A percentile compares a stretch with the other conserved stretches of the same genome.
Evolutionary conservation across 2,329 filamentous ascomycete species (phyloP).

Genomic region (Cladophialophora psammophila): DNA sequence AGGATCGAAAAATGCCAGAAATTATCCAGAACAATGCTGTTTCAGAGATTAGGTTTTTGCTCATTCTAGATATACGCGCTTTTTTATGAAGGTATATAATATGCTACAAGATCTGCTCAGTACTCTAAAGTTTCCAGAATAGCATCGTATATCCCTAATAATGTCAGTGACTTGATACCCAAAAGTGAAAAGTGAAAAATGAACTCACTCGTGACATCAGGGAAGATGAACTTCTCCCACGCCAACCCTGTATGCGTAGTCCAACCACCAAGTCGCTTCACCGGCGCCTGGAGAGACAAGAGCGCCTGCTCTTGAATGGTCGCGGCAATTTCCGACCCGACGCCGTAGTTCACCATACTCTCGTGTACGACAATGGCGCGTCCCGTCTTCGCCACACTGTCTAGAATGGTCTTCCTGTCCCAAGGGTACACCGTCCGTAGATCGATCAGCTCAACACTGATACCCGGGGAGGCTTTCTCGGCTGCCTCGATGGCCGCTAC

Average conservation of each 20-base stretch:
- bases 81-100: neutral
- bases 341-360: constrained; percentile 86
- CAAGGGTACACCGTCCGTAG: constrained; percentile 88
- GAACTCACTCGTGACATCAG: constrained; percentile 83
- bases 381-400: constrained; percentile 86
- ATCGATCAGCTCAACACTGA: constrained; percentile 87
- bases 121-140: constrained; percentile 73
- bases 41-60: neutral
- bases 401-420: constrained; percentile 80
- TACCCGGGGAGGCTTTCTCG: constrained; percentile 72
- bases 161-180: neutral
- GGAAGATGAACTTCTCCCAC: constrained; percentile 81
- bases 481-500: constrained; percentile 76
- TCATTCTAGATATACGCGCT: neutral
- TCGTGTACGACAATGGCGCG: constrained; percentile 88
- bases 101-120: constrained; percentile 47
- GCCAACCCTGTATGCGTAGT: constrained; percentile 80
- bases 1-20: neutral
- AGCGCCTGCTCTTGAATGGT: constrained; percentile 89
- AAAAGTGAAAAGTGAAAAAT: neutral
- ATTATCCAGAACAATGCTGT: neutral
- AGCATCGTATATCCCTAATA: constrained; percentile 70
- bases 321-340: constrained; percentile 90
- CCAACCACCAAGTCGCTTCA: constrained; percentile 84
- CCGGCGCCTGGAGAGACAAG: constrained; percentile 80